A percentile compares a stretch with the other conserved stretches of the same genome.
phyloP scores from a whole-genome alignment of 176 grass and related monocot genomes.

The Puccinellia tenuiflora region DNA sequence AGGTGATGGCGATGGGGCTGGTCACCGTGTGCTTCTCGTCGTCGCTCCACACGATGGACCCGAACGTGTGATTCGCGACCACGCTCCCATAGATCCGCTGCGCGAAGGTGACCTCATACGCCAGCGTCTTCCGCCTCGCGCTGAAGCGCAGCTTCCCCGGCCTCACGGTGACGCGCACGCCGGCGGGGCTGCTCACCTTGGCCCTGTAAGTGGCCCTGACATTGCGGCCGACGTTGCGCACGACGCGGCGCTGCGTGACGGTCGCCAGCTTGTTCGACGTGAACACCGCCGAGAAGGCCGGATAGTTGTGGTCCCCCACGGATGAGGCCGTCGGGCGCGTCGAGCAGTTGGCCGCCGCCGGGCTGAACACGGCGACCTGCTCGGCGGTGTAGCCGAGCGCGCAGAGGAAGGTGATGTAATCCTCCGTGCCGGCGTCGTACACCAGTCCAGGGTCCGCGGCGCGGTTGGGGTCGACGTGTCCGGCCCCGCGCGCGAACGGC shows the following conservation, averaged over 20 bases:
- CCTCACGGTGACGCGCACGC: slow-evolving; percentile 17
- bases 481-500: slow-evolving; percentile 25
- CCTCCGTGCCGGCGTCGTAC: slow-evolving; percentile 34
- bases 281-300: slow-evolving; percentile 44
- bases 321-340: slow-evolving; percentile 21
- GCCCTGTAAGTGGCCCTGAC: slow-evolving; percentile 21
- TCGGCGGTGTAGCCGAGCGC: slow-evolving; percentile 23
- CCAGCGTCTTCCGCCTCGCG: not conserved
- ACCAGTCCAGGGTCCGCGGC: slow-evolving; percentile 31
- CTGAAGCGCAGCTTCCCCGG: slow-evolving; percentile 41
- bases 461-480: slow-evolving; percentile 36
- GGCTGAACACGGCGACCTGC: slow-evolving; percentile 43
- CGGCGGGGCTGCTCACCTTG: not conserved
- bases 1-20: slow-evolving; percentile 1
- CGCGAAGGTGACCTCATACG: slow-evolving; percentile 14
- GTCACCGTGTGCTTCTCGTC: slow-evolving; percentile 24
- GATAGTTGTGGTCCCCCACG: slow-evolving; percentile 54
- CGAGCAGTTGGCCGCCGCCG: slow-evolving; percentile 29
- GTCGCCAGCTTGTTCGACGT: not conserved
- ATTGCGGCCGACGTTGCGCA: slow-evolving; percentile 44
- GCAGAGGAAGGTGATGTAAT: slow-evolving; percentile 54
- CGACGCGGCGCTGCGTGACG: slow-evolving; percentile 38
- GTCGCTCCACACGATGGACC: slow-evolving; percentile 43
- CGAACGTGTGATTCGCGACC: not conserved
- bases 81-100: not conserved